A percentile compares a stretch with the other conserved stretches of the same genome.
These are phyloP conservation scores for Globisporangium parvum DNA, from an alignment of 352 stramenopile species.

Conservation along the genomic window DNA sequence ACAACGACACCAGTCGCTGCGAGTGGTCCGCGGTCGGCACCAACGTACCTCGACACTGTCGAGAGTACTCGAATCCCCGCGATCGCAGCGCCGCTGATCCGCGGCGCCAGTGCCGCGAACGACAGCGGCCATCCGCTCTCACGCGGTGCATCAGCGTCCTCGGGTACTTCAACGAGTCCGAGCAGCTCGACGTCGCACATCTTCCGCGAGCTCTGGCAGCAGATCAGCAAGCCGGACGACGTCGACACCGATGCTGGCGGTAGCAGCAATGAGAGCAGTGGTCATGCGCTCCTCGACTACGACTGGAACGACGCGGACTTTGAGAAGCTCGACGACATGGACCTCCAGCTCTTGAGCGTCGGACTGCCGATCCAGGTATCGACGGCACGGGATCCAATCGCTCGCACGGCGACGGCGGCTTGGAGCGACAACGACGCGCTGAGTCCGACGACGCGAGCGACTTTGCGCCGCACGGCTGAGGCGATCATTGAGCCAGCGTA, in stretches of 20 bases:
- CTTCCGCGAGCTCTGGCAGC: constrained; percentile 75
- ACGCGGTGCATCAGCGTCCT: constrained; percentile 18
- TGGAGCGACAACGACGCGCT: neutral
- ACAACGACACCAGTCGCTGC: neutral
- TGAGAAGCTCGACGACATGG: constrained; percentile 49
- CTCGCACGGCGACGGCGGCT: too few relatives aligned
- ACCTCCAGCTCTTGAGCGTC: constrained; percentile 50
- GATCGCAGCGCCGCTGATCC: constrained; percentile 8
- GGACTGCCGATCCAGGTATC: constrained; percentile 40
- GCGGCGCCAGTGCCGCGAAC: constrained; percentile 18
- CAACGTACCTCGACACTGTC: constrained; percentile 1
- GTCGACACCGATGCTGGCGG: constrained; percentile 18
- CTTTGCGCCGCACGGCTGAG: constrained; percentile 19
- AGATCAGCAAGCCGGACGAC: constrained; percentile 64
- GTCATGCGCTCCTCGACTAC: constrained; percentile 12
- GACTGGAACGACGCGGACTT: constrained; percentile 33
- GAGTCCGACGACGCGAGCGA: constrained; percentile 7
- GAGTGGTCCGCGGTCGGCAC: neutral
- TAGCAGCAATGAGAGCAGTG: constrained; percentile 21
- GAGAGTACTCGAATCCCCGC: constrained; percentile 5
- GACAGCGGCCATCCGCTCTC: constrained; percentile 12
- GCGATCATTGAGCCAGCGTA: constrained; percentile 44
- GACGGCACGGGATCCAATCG: neutral
- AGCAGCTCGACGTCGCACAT: constrained; percentile 42
- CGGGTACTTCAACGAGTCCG: constrained; percentile 16